Evolutionary conservation across 169 alveolate genomes (phyloP).

Genomic region (Theileria orientalis): DNA sequence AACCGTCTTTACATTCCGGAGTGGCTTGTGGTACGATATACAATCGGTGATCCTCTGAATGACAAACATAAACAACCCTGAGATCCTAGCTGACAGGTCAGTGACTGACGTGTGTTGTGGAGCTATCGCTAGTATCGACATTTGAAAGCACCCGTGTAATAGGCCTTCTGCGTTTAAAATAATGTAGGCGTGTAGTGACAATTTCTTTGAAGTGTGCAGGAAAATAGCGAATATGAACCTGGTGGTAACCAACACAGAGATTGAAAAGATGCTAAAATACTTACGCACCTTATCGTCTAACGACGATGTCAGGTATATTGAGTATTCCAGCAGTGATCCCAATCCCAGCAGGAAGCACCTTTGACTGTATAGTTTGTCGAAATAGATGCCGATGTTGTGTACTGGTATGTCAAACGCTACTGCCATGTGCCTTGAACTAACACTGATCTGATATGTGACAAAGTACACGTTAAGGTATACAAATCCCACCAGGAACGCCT

Average conservation of each 20-base stretch:
- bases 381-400: slow-evolving; percentile 23
- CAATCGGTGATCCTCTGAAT: slow-evolving; percentile 21
- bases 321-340: neutral
- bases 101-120: slow-evolving; percentile 2
- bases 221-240: neutral
- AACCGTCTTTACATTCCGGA: slow-evolving; percentile 8
- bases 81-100: neutral
- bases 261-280: neutral
- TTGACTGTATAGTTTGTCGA: slow-evolving; percentile 20
- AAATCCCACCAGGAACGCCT: slow-evolving; percentile 17
- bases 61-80: neutral
- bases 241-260: neutral
- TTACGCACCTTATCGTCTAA: neutral
- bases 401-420: slow-evolving; percentile 38
- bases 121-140: slow-evolving; percentile 17
- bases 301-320: neutral
- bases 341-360: slow-evolving; percentile 19
- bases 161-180: slow-evolving; percentile 4
- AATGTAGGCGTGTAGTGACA: neutral
- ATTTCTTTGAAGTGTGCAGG: neutral
- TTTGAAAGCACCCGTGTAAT: slow-evolving; percentile 21
- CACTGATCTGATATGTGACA: slow-evolving; percentile 33
- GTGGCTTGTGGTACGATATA: neutral
- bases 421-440: slow-evolving; percentile 31
- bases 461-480: slow-evolving; percentile 28